Base-by-base conservation (phyloP, 2,329 filamentous ascomycete species). In the Escovopsis weberi region DNA sequence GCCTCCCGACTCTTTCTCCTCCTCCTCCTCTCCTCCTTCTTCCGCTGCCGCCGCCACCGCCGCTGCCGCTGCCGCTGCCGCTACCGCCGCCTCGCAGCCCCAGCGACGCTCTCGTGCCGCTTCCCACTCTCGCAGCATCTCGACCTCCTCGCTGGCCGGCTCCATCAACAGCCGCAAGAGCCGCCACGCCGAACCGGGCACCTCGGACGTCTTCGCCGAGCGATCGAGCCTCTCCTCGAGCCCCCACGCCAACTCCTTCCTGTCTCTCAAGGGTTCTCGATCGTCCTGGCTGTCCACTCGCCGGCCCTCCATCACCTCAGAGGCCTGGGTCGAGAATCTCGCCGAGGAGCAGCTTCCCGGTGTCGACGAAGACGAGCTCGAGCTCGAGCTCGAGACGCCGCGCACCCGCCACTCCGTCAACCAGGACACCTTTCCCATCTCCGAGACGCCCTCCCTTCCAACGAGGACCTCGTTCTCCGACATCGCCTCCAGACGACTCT, bases 401-500 rank as follows among this genome's bases (percentile, higher is more conserved):
- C 67, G 63, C 45, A 55, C 69, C 43, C 55, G 59, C 18, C 56
- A 68, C 35, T 55, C 55, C 39, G 55, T 52, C 43, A 47, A 45
- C 46, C 46, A 47, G 41, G 55, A 53, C 38, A 52, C 47, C 43
- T 45, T 53, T 38, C 46, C 53, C 48, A 52, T 53, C 47, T 51
- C 59, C 37, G 54, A 50, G 54, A 55, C 47, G 43, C 56, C 68
- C 35, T 61, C 70, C 39, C 56, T 67, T 47, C 61, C 60, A 39
- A 54, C 64, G 35, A 64, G 64, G 41, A 64, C 66, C 18, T 73
- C 73, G 11, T 59, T 67, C 45, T 70, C 70, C 12, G 70, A 74
- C 18, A 53, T 59, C 19, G 66, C 80, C 34, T 67, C 67, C 37
- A 82, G 84, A 53, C 76, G 83, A 40, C 68, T 82, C 56, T 87